Base-by-base conservation (phyloP, 495 filamentous ascomycete species). In the Aspergillus sclerotiicarbonarius region DNA sequence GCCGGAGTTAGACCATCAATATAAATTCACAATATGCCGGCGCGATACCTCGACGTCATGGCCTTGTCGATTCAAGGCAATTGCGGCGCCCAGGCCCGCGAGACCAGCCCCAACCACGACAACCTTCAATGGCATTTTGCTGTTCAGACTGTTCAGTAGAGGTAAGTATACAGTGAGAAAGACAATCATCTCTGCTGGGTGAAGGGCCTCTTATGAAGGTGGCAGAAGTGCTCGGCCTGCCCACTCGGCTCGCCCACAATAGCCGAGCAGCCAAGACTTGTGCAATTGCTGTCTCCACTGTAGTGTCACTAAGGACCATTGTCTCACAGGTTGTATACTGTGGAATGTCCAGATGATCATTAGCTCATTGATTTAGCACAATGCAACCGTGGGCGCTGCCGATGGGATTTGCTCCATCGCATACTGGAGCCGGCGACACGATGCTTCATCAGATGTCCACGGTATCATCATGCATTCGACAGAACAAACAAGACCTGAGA, bases 41-140 rank as follows among this genome's bases (percentile, higher is more conserved):
- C 46, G 8, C 43, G 54, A 21, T 13, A 74, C 72, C 57, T 66
- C 52, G 0, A 87, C 81, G 47, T 73, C 59, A 61, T 86, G 83
- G 21, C 82, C 84, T 6, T 73, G 71, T 2, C 71, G 72, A 54
- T 79, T 74, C 16, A 86, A 66, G 2, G 82, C 79, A 19, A 84
- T 75, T 7, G 83, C 82, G n/a, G 81, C 75, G 8, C 75, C 75
- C 2, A 87, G 68, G 12, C 84, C 84, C n/a, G 76, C 74, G 16
- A 85, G 77, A 9, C 83, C 83, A 15, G 82, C 83, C 18, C 83
- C 83, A 49, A 83, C 76, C 45, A 84, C 69, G 31, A 82, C 62
- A 29, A 85, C 68, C 16, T 79, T 66, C 16, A 83, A 59, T 2
- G 64, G 64, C 64, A 67, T 67, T 20, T 39, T 57, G 18, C 13